phyloP scores from a whole-genome alignment of 1,139 yeast species.

The Geotrichum candidum region DNA sequence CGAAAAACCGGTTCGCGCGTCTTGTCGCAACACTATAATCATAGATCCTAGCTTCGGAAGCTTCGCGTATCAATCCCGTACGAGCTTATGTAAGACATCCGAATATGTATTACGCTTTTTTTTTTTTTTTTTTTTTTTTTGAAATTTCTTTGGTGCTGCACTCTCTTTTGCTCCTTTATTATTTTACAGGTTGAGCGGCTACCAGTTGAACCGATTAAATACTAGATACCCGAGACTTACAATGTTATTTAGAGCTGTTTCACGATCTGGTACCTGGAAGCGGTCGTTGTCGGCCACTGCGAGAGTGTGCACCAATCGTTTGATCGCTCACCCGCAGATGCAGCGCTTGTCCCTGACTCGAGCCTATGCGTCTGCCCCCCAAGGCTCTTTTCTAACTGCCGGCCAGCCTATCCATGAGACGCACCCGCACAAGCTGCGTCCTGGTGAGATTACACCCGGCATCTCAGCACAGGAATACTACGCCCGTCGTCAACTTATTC shows the following conservation, averaged over 20 bases:
- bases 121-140: not conserved
- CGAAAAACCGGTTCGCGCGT: not conserved
- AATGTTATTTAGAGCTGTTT: not conserved
- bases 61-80: not conserved
- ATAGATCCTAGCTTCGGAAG: not conserved
- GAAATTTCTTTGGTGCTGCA: not conserved
- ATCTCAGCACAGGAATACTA: constrained; percentile 78
- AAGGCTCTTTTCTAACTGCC: constrained; percentile 29
- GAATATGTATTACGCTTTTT: not conserved
- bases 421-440: constrained; percentile 62
- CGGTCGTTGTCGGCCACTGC: not conserved
- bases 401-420: constrained; percentile 91
- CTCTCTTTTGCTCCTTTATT: not conserved
- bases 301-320: not conserved
- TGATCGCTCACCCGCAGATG: not conserved
- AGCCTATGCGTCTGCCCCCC: not conserved
- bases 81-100: not conserved
- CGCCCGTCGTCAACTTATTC: constrained; percentile 56
- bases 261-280: not conserved
- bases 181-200: not conserved
- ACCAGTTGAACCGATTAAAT: not conserved
- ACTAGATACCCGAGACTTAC: not conserved
- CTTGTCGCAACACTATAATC: not conserved
- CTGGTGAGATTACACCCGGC: constrained; percentile 85
- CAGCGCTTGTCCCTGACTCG: not conserved